phyloP scores from a whole-genome alignment of 192 early-diverging fungal genomes.

The Coemansia sp. region DNA sequence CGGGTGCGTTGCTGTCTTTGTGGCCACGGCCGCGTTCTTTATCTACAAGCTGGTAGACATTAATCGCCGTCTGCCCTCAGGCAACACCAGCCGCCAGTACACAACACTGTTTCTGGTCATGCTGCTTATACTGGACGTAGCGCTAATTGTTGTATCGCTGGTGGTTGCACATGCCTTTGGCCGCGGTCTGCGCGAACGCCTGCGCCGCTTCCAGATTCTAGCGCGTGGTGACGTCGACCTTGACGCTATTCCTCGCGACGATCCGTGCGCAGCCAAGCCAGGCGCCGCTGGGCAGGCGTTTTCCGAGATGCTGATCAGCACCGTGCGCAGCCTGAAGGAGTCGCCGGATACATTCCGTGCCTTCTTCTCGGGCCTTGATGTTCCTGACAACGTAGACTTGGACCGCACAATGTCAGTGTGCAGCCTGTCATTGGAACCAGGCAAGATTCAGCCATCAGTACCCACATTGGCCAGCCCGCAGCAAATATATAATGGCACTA shows the following conservation, averaged over 20 bases:
- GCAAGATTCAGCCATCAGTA: not conserved
- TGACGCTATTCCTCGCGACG: conserved; percentile 1
- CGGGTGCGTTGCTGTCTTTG: conserved; percentile 14
- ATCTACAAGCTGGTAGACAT: conserved; percentile 39
- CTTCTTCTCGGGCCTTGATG: conserved; percentile 23
- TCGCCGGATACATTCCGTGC: conserved; percentile 29
- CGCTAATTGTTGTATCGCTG: conserved; percentile 3
- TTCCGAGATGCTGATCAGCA: conserved; percentile 9
- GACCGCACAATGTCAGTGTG: not conserved
- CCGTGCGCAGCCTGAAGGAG: conserved; percentile 28
- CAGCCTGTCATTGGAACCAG: not conserved
- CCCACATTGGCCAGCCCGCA: not conserved
- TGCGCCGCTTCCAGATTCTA: conserved; percentile 33
- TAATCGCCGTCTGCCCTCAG: not conserved
- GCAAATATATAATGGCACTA: too few relatives aligned
- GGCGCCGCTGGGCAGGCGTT: not conserved
- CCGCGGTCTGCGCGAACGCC: conserved; percentile 21
- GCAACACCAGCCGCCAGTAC: conserved; percentile 10
- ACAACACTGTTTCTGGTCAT: conserved; percentile 17
- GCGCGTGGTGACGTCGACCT: conserved; percentile 23
- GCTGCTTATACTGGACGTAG: conserved; percentile 21
- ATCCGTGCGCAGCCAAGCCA: not conserved
- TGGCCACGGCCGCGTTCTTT: conserved; percentile 15
- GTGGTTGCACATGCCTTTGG: conserved; percentile 25
- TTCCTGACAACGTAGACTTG: not conserved